Conservation (phyloP, 208 protist genomes). For the Borovskyia barvae region DNA sequence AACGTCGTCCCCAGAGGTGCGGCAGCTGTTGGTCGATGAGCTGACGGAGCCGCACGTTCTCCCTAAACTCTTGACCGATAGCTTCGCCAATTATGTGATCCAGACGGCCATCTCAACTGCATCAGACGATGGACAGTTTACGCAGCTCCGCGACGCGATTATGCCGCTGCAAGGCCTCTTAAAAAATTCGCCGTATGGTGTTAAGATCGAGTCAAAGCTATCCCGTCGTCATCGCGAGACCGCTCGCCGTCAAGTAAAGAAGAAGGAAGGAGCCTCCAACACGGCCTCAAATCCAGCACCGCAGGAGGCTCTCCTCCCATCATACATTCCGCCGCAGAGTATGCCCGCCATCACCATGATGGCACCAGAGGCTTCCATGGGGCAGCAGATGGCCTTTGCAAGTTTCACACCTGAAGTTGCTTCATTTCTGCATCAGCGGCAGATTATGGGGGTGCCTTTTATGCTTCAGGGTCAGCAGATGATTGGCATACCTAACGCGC, state of each 20-base stretch:
- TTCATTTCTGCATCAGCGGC: slow-evolving; percentile 51
- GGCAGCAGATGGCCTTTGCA: slow-evolving; percentile 53
- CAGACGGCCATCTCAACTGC: slow-evolving; percentile 94
- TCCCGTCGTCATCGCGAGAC: slow-evolving; percentile 61
- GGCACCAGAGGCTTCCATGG: slow-evolving; percentile 28
- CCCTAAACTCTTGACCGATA: slow-evolving; percentile 93
- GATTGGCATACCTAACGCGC: slow-evolving; percentile 51
- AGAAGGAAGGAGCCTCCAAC: slow-evolving; percentile 24
- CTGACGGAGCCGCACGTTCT: slow-evolving; percentile 90
- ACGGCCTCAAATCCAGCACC: slow-evolving; percentile 5
- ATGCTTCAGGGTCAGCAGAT: slow-evolving; percentile 68
- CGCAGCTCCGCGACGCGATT: slow-evolving; percentile 93
- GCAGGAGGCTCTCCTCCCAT: slow-evolving; percentile 24
- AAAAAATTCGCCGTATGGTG: slow-evolving; percentile 96
- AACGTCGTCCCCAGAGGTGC: slow-evolving; percentile 75
- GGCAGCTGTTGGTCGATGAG: slow-evolving; percentile 93
- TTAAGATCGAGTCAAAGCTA: slow-evolving; percentile 95
- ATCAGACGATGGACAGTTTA: slow-evolving; percentile 90
- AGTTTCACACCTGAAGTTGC: slow-evolving; percentile 54
- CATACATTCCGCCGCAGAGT: slow-evolving; percentile 30
- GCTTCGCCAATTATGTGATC: slow-evolving; percentile 98
- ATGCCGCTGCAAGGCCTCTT: slow-evolving; percentile 91
- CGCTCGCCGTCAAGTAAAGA: slow-evolving; percentile 46
- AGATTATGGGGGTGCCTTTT: slow-evolving; percentile 65
- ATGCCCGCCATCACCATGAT: slow-evolving; percentile 44